Conservation (phyloP, 257 asterid species). For the Rauvolfia tetraphylla region DNA sequence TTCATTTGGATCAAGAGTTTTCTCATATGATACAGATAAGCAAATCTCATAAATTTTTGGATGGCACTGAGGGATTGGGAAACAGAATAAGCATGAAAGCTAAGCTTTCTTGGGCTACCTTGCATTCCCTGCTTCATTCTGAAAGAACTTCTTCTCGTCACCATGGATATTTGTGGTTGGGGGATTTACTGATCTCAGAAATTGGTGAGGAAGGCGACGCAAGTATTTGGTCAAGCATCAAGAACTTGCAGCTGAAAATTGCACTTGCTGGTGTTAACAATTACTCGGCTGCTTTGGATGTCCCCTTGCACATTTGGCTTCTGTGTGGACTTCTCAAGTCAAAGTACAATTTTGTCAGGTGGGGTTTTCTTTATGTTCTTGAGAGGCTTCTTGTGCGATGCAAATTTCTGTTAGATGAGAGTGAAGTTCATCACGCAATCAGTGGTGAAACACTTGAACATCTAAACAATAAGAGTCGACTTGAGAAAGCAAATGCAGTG, state of each 20-base stretch:
- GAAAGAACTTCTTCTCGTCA: conserved; percentile 74
- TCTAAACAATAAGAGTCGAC: conserved; percentile 55
- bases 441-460: conserved; percentile 51
- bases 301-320: conserved; percentile 91
- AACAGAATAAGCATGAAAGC: conserved; percentile 51
- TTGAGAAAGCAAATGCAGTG: conserved; percentile 91
- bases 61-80: conserved; percentile 51
- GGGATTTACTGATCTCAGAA: conserved; percentile 88
- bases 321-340: conserved; percentile 95
- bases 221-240: conserved; percentile 68
- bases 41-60: conserved; percentile 62
- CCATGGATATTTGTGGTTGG: conserved; percentile 96
- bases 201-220: conserved; percentile 62
- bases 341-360: conserved; percentile 57
- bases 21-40: conserved; percentile 66
- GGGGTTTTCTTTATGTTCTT: conserved; percentile 88
- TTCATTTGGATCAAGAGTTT: conserved; percentile 86
- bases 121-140: conserved; percentile 98
- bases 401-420: conserved; percentile 96
- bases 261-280: conserved; percentile 72
- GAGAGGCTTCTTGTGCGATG: conserved; percentile 96
- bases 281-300: conserved; percentile 65
- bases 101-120: conserved; percentile 81
- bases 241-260: conserved; percentile 72
- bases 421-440: conserved; percentile 64